Percentiles rank a stretch among this genome's conserved stretches.
Conservation (phyloP, 2,329 filamentous ascomycete genomes). For the Aspergillus clavatus region DNA sequence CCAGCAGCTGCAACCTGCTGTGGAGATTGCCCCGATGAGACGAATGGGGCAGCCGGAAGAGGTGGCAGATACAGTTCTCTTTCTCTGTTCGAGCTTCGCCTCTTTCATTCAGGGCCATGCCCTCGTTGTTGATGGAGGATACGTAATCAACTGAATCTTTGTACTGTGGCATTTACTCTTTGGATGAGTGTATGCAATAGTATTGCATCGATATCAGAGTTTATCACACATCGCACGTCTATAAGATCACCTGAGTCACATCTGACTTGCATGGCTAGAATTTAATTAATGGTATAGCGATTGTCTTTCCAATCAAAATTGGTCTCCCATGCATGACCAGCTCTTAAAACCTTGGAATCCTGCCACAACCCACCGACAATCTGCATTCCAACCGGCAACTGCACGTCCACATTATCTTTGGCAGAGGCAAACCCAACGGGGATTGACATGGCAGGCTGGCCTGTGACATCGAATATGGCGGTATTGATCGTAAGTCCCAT, state of each 20-base stretch:
- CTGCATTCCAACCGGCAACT: slow-evolving; percentile 52
- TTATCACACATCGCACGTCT: too few relatives aligned
- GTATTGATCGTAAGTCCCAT: slow-evolving; percentile 55
- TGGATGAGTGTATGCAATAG: too few relatives aligned
- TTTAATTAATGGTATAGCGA: background rate
- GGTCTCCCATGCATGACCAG: slow-evolving; percentile 22
- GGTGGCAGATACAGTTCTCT: slow-evolving; percentile 48
- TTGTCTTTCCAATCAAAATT: slow-evolving; percentile 21
- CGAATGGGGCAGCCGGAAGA: slow-evolving; percentile 50
- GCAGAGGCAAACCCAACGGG: slow-evolving; percentile 45
- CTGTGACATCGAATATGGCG: slow-evolving; percentile 53
- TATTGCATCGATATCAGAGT: too few relatives aligned
- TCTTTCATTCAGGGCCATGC: slow-evolving; percentile 52
- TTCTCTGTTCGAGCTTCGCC: slow-evolving; percentile 46
- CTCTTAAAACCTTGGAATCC: slow-evolving; percentile 22
- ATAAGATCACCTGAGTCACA: too few relatives aligned
- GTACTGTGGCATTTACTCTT: too few relatives aligned
- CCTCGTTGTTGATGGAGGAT: slow-evolving; percentile 51
- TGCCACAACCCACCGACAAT: slow-evolving; percentile 44
- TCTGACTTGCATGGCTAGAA: background rate
- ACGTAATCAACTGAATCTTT: slow-evolving; percentile 37
- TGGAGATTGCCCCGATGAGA: slow-evolving; percentile 48
- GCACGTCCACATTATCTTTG: slow-evolving; percentile 20
- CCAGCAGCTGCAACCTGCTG: slow-evolving; percentile 38
- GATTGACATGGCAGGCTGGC: slow-evolving; percentile 52